Evolutionary conservation across 2,329 filamentous ascomycete genomes (phyloP).

Genomic region (Arthrobotrys iridis): DNA sequence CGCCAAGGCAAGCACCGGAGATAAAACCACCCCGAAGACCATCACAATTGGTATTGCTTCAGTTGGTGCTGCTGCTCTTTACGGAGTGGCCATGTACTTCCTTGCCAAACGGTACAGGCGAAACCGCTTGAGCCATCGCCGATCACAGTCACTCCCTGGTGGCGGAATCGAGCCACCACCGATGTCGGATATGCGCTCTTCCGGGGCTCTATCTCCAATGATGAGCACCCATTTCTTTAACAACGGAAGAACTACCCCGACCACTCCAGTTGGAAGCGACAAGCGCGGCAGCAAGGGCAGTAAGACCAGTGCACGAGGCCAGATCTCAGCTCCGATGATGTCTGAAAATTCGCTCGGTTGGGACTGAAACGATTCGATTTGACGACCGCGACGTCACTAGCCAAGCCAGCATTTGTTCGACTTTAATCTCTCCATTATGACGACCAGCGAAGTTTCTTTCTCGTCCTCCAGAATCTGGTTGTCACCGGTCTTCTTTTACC

Average conservation of each 20-base stretch:
- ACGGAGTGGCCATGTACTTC: slow-evolving; percentile 93
- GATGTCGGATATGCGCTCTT: slow-evolving; percentile 65
- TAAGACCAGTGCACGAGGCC: slow-evolving; percentile 69
- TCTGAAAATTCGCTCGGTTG: slow-evolving; percentile 95
- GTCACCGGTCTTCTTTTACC: slow-evolving; percentile 23
- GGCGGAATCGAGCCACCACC: slow-evolving; percentile 65
- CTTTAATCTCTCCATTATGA: slow-evolving; percentile 23
- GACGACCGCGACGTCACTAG: slow-evolving; percentile 42
- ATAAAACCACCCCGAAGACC: slow-evolving; percentile 72
- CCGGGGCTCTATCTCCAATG: slow-evolving; percentile 62
- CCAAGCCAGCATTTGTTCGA: slow-evolving; percentile 26
- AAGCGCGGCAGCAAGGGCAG: slow-evolving; percentile 74
- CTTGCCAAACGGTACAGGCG: slow-evolving; percentile 90
- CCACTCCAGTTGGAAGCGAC: slow-evolving; percentile 68
- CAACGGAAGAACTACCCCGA: slow-evolving; percentile 63
- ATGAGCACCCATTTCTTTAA: slow-evolving; percentile 60
- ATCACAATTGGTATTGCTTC: slow-evolving; percentile 79
- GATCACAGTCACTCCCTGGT: slow-evolving; percentile 76
- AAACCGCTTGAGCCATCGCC: slow-evolving; percentile 79
- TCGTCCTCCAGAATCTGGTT: slow-evolving; percentile 25
- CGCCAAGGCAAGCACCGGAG: slow-evolving; percentile 61
- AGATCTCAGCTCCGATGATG: slow-evolving; percentile 86
- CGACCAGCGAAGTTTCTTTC: slow-evolving; percentile 20
- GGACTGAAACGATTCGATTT: slow-evolving; percentile 71
- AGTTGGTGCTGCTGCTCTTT: slow-evolving; percentile 81